Evolutionary conservation across 352 stramenopile species (phyloP).

Genomic region (Phytophthora ramorum): DNA sequence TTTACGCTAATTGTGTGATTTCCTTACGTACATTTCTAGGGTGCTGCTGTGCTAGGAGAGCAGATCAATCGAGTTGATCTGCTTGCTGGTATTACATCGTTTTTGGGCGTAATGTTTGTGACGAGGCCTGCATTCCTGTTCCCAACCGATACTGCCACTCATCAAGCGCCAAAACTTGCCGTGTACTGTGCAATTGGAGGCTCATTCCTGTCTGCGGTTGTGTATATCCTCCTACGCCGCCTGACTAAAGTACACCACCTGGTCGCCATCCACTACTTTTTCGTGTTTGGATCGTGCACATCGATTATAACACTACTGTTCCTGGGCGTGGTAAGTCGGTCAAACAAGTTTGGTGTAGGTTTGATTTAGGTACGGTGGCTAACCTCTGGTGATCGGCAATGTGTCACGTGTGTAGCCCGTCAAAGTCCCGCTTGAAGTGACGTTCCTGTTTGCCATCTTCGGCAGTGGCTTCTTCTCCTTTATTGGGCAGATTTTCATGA

Average conservation of each 20-base stretch:
- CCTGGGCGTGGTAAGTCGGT: constrained; percentile 34
- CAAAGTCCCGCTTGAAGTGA: constrained; percentile 22
- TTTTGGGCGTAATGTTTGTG: constrained; percentile 64
- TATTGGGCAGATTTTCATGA: constrained; percentile 46
- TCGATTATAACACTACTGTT: constrained; percentile 40
- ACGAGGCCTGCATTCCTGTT: constrained; percentile 62
- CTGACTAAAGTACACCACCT: constrained; percentile 42
- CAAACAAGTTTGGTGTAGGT: neutral
- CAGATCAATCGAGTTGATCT: constrained; percentile 55
- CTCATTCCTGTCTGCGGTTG: constrained; percentile 40
- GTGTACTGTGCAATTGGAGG: constrained; percentile 44
- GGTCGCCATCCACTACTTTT: constrained; percentile 56
- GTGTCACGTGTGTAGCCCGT: constrained; percentile 13
- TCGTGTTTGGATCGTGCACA: constrained; percentile 39
- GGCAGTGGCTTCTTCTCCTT: constrained; percentile 44
- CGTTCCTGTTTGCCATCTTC: constrained; percentile 36
- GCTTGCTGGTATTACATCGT: constrained; percentile 49
- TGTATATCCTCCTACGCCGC: constrained; percentile 49
- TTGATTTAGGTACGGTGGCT: neutral
- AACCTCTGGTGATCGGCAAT: neutral
- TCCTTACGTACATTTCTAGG: constrained; percentile 21
- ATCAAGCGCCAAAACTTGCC: constrained; percentile 27
- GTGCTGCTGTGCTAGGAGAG: constrained; percentile 53
- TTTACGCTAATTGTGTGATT: neutral
- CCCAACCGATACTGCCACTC: constrained; percentile 23